These are phyloP conservation scores for Diaporthe caulivora DNA, from an alignment of 2,329 filamentous ascomycete genomes.

Conservation along the genomic window DNA sequence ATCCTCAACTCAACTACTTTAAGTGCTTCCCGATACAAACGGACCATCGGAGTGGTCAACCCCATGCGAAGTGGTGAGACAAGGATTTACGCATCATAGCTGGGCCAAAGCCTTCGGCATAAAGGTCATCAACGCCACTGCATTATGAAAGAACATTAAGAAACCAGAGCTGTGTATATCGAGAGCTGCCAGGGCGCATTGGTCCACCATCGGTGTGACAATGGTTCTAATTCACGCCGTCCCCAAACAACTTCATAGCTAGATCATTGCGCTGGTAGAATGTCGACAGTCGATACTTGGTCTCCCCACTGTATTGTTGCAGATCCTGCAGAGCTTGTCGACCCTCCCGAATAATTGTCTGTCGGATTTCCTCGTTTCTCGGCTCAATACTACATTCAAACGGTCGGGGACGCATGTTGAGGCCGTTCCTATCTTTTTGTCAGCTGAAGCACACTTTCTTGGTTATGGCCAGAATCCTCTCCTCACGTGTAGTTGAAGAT, in stretches of 20 bases:
- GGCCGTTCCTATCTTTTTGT: constrained; percentile 58
- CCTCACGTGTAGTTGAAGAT: constrained; percentile 68
- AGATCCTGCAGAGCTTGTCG: constrained; percentile 64
- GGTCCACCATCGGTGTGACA: background rate
- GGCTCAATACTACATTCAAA: constrained; percentile 67
- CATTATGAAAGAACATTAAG: background rate
- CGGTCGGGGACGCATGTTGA: constrained; percentile 69
- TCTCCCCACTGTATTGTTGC: constrained; percentile 66
- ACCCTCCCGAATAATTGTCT: constrained; percentile 65
- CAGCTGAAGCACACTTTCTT: background rate
- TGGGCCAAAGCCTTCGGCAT: background rate
- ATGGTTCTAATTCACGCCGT: constrained; percentile 36
- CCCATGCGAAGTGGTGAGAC: no score
- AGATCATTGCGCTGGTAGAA: constrained; percentile 56
- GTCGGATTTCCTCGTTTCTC: constrained; percentile 59
- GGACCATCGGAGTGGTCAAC: no score
- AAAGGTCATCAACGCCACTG: background rate
- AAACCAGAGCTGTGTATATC: background rate
- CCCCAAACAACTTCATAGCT: constrained; percentile 49
- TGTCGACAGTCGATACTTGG: constrained; percentile 68
- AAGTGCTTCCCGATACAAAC: no score
- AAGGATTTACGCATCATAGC: background rate
- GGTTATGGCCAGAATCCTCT: constrained; percentile 45
- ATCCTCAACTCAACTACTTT: no score
- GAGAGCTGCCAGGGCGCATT: background rate